phyloP scores from a whole-genome alignment of 2,329 filamentous ascomycete genomes.

The Septoria linicola region DNA sequence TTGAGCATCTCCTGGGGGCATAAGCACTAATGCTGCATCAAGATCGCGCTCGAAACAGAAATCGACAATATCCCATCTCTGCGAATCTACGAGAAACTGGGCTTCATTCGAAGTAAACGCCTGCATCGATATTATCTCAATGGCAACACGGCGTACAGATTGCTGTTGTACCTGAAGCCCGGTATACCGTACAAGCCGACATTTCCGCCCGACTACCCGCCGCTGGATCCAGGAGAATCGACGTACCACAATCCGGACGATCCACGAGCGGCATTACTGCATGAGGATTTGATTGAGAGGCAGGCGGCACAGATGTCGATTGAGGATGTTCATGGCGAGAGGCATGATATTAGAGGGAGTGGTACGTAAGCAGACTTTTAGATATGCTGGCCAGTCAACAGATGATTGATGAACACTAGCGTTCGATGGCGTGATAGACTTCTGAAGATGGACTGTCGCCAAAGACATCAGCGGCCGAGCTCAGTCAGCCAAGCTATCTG shows the following conservation, averaged over 20 bases:
- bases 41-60: slow-evolving; percentile 92
- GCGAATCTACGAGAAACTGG: slow-evolving; percentile 86
- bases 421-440: no score
- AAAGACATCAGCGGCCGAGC: no score
- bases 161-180: slow-evolving; percentile 76
- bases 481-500: no score
- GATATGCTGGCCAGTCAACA: no score
- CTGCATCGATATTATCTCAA: slow-evolving; percentile 95
- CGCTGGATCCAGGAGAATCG: slow-evolving; percentile 19
- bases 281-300: slow-evolving; percentile 32
- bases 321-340: slow-evolving; percentile 22
- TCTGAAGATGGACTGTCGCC: no score
- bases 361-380: background rate
- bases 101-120: slow-evolving; percentile 88
- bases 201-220: slow-evolving; percentile 33
- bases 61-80: slow-evolving; percentile 88
- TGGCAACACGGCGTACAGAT: slow-evolving; percentile 87
- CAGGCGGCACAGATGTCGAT: slow-evolving; percentile 34
- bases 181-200: slow-evolving; percentile 48
- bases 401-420: no score
- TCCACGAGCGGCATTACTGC: background rate
- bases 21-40: background rate
- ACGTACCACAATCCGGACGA: slow-evolving; percentile 7
- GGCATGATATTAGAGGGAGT: background rate
- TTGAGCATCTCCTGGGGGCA: no score